Base-by-base conservation (phyloP, 169 alveolate species). In the Plasmodium ovale region DNA sequence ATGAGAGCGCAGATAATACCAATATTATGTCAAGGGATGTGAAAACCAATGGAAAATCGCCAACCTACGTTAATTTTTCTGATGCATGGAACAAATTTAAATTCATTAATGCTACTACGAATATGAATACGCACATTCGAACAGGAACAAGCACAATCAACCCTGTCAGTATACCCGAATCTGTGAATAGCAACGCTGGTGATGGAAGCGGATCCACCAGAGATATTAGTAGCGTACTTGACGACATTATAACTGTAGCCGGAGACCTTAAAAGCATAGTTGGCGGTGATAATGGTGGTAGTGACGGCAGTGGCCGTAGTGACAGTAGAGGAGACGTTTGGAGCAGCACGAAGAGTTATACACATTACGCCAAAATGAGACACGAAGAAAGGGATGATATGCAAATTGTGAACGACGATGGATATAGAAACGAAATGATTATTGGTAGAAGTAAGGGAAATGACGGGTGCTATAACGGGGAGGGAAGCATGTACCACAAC, bases 71-170 rank as follows among this genome's bases (percentile, higher is more conserved):
- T 16, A 51, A 62, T 62, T 62, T 62, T 16, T 29, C 33, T 31
- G 72, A 62, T 10, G 29, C 72, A 2, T 62, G 72, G 72, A 29
- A 29, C 1, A 62, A 62, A 62, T 62, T 62, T 62, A 62, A 62
- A 25, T 62, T 62, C 27, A 62, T 16, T 23, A 62, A 62, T 31
- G n/a, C 33, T 3, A 23, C 51, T 62, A 14, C 53, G 9, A 29
- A 62, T 62, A n/a, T 35, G 33, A 31, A 6, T 6, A 9, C 51
- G 27, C 33, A 10, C 21, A n/a, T n/a, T n/a, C n/a, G n/a, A n/a
- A n/a, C n/a, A n/a, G n/a, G n/a, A n/a, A n/a, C n/a, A n/a, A n/a
- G n/a, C n/a, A n/a, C n/a, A n/a, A n/a, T n/a, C n/a, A n/a, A n/a
- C n/a, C n/a, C n/a, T n/a, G n/a, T n/a, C n/a, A n/a, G n/a, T n/a